These are phyloP conservation scores for Zygoascus sp. DNA, from an alignment of 1,139 yeast species.

Conservation along the genomic window DNA sequence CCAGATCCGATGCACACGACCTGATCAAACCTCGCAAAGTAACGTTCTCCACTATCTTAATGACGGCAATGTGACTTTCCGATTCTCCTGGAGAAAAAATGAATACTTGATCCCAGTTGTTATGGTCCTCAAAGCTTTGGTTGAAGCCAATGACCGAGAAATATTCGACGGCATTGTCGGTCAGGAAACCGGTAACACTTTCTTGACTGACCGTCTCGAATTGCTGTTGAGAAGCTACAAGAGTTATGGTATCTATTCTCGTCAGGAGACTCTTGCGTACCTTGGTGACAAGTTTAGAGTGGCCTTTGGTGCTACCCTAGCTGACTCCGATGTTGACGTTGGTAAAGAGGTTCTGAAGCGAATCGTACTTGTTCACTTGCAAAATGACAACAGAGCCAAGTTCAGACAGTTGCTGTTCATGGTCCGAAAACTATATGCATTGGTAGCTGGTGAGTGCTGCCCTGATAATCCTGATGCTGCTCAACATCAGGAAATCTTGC, in stretches of 20 bases:
- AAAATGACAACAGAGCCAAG: slow-evolving; percentile 63
- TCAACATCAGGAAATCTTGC: slow-evolving; percentile 93
- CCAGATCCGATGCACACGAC: slow-evolving; percentile 89
- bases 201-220: slow-evolving; percentile 97
- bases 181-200: slow-evolving; percentile 77
- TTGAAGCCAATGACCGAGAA: slow-evolving; percentile 89
- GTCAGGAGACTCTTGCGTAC: slow-evolving; percentile 84
- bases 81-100: slow-evolving; percentile 96
- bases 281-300: slow-evolving; percentile 94
- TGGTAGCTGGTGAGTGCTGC: slow-evolving; percentile 94
- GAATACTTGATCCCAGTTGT: slow-evolving; percentile 91
- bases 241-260: slow-evolving; percentile 68
- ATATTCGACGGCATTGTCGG: slow-evolving; percentile 96
- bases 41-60: slow-evolving; percentile 91
- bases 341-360: slow-evolving; percentile 79
- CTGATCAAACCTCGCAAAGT: slow-evolving; percentile 96
- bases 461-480: slow-evolving; percentile 99
- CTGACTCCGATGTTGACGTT: slow-evolving; percentile 81
- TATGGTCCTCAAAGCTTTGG: slow-evolving; percentile 85
- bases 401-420: slow-evolving; percentile 83
- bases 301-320: slow-evolving; percentile 85
- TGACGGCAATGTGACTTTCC: slow-evolving; percentile 93
- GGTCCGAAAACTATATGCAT: slow-evolving; percentile 90
- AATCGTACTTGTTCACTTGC: slow-evolving; percentile 84
- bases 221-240: slow-evolving; percentile 84